Evolutionary conservation across 2,329 filamentous ascomycete species (phyloP).

Genomic region (Tolypocladium tundrense): DNA sequence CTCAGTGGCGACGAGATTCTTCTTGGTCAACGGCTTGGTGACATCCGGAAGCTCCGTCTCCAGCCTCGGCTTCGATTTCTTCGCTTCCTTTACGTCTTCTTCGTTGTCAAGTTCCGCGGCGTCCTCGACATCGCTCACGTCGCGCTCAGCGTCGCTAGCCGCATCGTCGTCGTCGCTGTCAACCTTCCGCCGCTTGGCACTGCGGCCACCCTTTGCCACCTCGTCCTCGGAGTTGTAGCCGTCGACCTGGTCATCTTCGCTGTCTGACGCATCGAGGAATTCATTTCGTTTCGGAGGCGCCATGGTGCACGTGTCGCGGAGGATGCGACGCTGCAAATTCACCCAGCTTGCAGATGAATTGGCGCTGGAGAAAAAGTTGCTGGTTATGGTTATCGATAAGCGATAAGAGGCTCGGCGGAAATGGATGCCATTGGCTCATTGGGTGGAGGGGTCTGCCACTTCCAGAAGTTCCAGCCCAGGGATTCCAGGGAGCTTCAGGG

Average conservation of each 20-base stretch:
- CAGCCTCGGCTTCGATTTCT: slow-evolving; percentile 13
- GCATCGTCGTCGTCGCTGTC: slow-evolving; percentile 28
- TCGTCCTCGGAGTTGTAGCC: slow-evolving; percentile 63
- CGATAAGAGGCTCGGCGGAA: background rate
- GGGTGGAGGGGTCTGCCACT: background rate
- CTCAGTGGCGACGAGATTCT: slow-evolving; percentile 57
- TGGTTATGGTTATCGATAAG: background rate
- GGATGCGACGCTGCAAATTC: background rate
- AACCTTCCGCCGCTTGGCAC: slow-evolving; percentile 54
- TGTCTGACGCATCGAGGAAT: slow-evolving; percentile 52
- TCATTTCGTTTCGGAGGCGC: slow-evolving; percentile 60
- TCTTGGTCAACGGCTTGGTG: slow-evolving; percentile 48
- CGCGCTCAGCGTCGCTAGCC: slow-evolving; percentile 21
- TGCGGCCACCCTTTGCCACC: slow-evolving; percentile 52
- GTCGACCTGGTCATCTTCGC: slow-evolving; percentile 45
- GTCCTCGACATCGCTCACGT: slow-evolving; percentile 16
- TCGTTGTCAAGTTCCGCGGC: slow-evolving; percentile 12
- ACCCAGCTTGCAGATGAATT: background rate
- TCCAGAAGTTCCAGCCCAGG: background rate
- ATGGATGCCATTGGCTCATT: background rate
- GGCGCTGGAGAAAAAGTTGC: background rate
- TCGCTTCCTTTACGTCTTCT: slow-evolving; percentile 9
- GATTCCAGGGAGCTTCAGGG: background rate
- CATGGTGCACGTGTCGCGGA: slow-evolving; percentile 32
- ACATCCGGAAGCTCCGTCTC: slow-evolving; percentile 32